Percentiles rank a stretch among this genome's conserved stretches.
These are phyloP conservation scores for Pinus albicaulis DNA, from an alignment of 75 land plant species.

Conservation along the genomic window DNA sequence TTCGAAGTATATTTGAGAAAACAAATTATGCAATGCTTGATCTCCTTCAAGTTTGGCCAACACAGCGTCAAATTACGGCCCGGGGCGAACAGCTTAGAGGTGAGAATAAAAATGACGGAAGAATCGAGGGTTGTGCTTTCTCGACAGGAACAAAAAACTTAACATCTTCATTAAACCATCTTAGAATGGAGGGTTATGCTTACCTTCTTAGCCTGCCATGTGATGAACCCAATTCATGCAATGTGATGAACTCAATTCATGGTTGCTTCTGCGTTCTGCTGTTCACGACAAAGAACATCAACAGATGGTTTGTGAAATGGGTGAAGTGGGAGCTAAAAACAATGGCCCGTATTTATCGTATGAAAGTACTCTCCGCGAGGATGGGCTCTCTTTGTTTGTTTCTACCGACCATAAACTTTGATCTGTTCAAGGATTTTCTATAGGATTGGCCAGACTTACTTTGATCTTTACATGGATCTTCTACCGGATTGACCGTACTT, in stretches of 20 bases:
- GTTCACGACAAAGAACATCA: background rate
- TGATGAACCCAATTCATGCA: background rate
- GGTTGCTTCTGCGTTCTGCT: background rate
- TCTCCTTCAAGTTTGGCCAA: background rate
- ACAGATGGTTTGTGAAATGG: slow-evolving; percentile 1
- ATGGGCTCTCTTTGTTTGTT: no score
- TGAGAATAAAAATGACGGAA: background rate
- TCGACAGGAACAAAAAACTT: no score
- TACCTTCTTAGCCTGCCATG: background rate
- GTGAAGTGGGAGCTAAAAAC: background rate
- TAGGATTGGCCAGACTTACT: no score
- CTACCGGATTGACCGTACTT: no score
- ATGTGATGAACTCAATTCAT: background rate
- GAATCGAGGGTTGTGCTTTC: slow-evolving; percentile 3
- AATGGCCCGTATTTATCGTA: no score
- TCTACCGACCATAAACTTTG: no score
- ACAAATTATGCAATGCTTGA: background rate
- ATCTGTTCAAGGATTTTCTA: no score
- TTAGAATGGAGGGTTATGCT: background rate
- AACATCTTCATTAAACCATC: no score
- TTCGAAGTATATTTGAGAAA: background rate
- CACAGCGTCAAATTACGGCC: background rate
- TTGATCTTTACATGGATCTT: no score
- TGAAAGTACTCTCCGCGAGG: no score
- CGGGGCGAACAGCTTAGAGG: no score